Conservation (phyloP, 1,139 yeast species). For the Lodderomyces parapsilosis region DNA sequence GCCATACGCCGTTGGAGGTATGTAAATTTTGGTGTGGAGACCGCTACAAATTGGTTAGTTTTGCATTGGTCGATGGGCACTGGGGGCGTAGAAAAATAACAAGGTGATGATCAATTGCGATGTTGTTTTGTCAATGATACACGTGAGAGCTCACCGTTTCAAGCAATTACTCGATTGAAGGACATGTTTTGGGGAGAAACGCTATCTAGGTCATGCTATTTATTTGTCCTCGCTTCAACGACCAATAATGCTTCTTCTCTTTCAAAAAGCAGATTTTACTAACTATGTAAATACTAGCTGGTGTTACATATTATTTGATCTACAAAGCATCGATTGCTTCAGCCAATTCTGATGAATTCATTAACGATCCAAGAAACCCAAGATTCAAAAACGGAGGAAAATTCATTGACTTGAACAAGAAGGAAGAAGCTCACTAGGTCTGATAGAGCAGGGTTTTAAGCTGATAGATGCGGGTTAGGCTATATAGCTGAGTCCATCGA, state of each 20-base stretch:
- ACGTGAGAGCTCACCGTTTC: too few species aligned
- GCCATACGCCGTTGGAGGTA: slow-evolving; percentile 55
- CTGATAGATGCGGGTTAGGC: too few species aligned
- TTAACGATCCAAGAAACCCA: slow-evolving; percentile 56
- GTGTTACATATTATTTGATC: slow-evolving; percentile 43
- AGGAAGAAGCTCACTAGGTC: slow-evolving; percentile 1
- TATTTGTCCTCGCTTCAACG: background rate
- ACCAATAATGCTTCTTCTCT: background rate
- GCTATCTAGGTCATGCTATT: too few species aligned
- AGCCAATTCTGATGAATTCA: slow-evolving; percentile 49
- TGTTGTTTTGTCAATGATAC: too few species aligned
- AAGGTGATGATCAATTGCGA: too few species aligned
- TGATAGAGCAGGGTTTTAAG: background rate
- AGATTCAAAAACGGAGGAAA: slow-evolving; percentile 52
- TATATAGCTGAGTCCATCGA: background rate
- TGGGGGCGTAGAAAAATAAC: too few species aligned
- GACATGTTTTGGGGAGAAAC: too few species aligned
- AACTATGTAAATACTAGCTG: slow-evolving; percentile 30
- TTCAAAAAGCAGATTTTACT: slow-evolving; percentile 13
- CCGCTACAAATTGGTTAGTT: too few species aligned
- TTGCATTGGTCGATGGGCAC: too few species aligned
- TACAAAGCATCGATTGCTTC: slow-evolving; percentile 45
- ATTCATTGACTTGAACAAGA: slow-evolving; percentile 47
- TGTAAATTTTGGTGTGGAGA: slow-evolving; percentile 19
- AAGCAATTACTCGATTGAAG: background rate